Evolutionary conservation across 352 stramenopile genomes (phyloP).

Genomic region (Phytophthora sp.): DNA sequence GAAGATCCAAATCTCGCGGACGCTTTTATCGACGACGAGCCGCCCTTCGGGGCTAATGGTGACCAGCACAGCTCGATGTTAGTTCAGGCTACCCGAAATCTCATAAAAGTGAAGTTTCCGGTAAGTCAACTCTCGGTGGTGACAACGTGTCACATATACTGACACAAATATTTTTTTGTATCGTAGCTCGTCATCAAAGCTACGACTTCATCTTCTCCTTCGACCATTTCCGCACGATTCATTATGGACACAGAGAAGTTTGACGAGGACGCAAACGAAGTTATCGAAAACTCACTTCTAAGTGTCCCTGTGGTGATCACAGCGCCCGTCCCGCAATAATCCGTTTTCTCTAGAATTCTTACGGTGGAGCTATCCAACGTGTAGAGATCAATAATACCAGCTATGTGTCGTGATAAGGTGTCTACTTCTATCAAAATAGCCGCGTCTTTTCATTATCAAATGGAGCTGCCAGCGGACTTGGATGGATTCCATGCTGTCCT

Average conservation of each 20-base stretch:
- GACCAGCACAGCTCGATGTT: slow-evolving; percentile 57
- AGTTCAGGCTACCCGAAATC: slow-evolving; percentile 52
- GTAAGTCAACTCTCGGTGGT: slow-evolving; percentile 25
- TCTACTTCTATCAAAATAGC: slow-evolving; percentile 12
- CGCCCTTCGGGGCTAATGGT: slow-evolving; percentile 11
- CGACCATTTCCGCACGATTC: slow-evolving; percentile 45
- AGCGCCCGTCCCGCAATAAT: slow-evolving; percentile 33
- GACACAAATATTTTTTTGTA: background rate
- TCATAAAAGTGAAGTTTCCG: slow-evolving; percentile 60
- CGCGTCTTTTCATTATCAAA: slow-evolving; percentile 28
- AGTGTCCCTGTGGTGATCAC: slow-evolving; percentile 60
- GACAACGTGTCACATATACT: background rate
- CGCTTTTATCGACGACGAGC: slow-evolving; percentile 53
- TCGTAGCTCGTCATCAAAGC: slow-evolving; percentile 25
- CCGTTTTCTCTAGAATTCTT: background rate
- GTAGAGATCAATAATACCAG: too few species aligned
- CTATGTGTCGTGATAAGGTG: too few species aligned
- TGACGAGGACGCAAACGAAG: slow-evolving; percentile 63
- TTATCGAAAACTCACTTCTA: slow-evolving; percentile 60
- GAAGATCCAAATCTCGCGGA: slow-evolving; percentile 87
- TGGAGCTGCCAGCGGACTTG: slow-evolving; percentile 52
- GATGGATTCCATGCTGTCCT: slow-evolving; percentile 56
- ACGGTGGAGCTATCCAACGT: too few species aligned
- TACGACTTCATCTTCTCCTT: background rate
- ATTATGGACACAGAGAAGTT: slow-evolving; percentile 71